Percentiles rank a stretch among this genome's conserved stretches.
Conservation (phyloP, 306 rosid species). For the Neltuma alba region DNA sequence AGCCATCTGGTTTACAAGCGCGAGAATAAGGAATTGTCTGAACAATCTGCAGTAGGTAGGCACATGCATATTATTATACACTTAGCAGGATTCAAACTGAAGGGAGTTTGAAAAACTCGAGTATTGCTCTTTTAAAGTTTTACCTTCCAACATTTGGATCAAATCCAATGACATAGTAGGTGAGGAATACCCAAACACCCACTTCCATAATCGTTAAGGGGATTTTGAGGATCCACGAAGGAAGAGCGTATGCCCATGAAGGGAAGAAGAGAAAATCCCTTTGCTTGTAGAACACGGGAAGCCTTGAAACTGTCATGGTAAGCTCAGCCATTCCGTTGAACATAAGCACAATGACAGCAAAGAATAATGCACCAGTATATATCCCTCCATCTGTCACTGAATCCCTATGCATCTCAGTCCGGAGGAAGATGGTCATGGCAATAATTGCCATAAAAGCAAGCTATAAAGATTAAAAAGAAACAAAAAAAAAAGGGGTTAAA, state of each 20-base stretch:
- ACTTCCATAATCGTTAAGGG: constrained; percentile 57
- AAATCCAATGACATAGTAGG: constrained; percentile 72
- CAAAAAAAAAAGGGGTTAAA: neutral
- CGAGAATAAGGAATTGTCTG: constrained; percentile 52
- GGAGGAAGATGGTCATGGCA: constrained; percentile 49
- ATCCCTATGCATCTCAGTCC: constrained; percentile 51
- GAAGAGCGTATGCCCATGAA: constrained; percentile 67
- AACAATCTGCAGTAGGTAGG: constrained; percentile 44
- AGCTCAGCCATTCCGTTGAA: constrained; percentile 66
- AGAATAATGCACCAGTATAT: constrained; percentile 61
- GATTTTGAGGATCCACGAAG: constrained; percentile 61
- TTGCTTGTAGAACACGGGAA: constrained; percentile 70
- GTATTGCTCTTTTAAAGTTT: neutral
- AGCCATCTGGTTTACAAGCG: constrained; percentile 55
- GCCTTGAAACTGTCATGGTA: constrained; percentile 56
- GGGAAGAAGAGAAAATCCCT: constrained; percentile 61
- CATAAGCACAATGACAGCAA: constrained; percentile 46
- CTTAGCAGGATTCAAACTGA: constrained; percentile 1
- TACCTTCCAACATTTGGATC: constrained; percentile 65
- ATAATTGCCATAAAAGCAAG: constrained; percentile 42
- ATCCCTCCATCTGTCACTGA: constrained; percentile 50
- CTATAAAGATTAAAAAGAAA: constrained; percentile 26
- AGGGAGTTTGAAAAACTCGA: neutral
- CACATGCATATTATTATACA: neutral
- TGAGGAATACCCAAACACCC: constrained; percentile 57